Conservation (phyloP, 1,284 basidiomycete species). For the Microbotryum scabiosae region DNA sequence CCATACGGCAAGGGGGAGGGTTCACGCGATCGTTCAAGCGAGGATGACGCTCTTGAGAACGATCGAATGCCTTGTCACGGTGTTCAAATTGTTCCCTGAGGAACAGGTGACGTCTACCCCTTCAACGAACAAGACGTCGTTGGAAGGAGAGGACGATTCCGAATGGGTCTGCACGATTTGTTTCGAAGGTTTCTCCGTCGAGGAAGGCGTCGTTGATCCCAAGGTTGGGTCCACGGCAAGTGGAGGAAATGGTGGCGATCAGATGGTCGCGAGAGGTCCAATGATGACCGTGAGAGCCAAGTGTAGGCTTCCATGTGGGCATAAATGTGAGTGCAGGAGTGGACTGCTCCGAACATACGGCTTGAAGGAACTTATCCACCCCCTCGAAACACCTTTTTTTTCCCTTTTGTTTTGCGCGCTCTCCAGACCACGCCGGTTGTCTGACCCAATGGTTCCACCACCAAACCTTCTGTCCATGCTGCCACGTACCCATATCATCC, state of each 20-base stretch:
- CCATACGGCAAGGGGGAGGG: neutral
- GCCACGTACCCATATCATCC: slow-evolving; percentile 2
- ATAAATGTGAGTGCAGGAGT: neutral
- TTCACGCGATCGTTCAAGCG: neutral
- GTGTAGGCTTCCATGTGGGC: slow-evolving; percentile 6
- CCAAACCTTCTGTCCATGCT: slow-evolving; percentile 8
- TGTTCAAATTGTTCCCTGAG: slow-evolving; percentile 4
- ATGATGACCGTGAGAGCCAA: slow-evolving; percentile 1
- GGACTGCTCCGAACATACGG: neutral
- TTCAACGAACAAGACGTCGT: neutral
- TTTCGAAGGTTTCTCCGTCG: slow-evolving; percentile 1
- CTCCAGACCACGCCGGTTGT: slow-evolving; percentile 11
- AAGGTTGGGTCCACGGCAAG: neutral
- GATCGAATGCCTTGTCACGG: slow-evolving; percentile 4
- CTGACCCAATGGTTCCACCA: slow-evolving; percentile 7
- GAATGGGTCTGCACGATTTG: slow-evolving; percentile 14
- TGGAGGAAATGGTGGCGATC: neutral
- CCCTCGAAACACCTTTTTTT: neutral
- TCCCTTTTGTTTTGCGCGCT: too few species aligned
- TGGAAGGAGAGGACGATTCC: neutral
- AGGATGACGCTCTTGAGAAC: slow-evolving; percentile 1
- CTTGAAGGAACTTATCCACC: neutral
- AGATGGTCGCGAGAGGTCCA: neutral
- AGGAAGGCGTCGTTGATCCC: neutral
- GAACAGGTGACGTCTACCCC: neutral